phyloP scores from a whole-genome alignment of 108 stramenopile species.

The Skeletonema marinoi region DNA sequence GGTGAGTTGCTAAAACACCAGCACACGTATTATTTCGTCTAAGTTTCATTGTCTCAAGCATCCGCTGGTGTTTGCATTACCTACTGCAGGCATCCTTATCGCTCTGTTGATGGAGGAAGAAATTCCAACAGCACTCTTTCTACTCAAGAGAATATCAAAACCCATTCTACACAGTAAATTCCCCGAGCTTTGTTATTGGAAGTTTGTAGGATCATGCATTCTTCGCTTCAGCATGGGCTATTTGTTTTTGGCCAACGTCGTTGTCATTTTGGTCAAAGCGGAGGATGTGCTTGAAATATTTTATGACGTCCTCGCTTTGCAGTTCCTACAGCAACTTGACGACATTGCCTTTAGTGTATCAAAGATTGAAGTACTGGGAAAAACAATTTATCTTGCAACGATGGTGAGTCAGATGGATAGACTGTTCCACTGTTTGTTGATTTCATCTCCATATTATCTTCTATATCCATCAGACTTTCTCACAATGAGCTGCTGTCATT shows the following conservation, averaged over 20 bases:
- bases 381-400: slow-evolving; percentile 1
- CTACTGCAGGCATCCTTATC: not conserved
- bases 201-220: slow-evolving; percentile 5
- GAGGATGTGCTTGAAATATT: slow-evolving; percentile 21
- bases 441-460: too few species aligned
- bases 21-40: too few species aligned
- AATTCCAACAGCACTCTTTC: not conserved
- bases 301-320: slow-evolving; percentile 17
- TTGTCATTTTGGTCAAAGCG: slow-evolving; percentile 9
- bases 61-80: too few species aligned
- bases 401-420: not conserved
- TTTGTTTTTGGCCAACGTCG: slow-evolving; percentile 21
- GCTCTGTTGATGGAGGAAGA: not conserved
- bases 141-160: not conserved
- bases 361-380: slow-evolving; percentile 17
- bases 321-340: slow-evolving; percentile 17
- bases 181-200: slow-evolving; percentile 3
- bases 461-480: not conserved
- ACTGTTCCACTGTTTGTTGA: not conserved
- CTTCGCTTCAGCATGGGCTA: slow-evolving; percentile 14
- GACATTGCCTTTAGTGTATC: slow-evolving; percentile 20
- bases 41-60: too few species aligned
- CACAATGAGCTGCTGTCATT: not conserved
- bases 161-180: not conserved
- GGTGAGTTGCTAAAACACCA: not conserved